Base-by-base conservation (phyloP, 2,329 filamentous ascomycete species). In the Fragosphaeria purpurea region DNA sequence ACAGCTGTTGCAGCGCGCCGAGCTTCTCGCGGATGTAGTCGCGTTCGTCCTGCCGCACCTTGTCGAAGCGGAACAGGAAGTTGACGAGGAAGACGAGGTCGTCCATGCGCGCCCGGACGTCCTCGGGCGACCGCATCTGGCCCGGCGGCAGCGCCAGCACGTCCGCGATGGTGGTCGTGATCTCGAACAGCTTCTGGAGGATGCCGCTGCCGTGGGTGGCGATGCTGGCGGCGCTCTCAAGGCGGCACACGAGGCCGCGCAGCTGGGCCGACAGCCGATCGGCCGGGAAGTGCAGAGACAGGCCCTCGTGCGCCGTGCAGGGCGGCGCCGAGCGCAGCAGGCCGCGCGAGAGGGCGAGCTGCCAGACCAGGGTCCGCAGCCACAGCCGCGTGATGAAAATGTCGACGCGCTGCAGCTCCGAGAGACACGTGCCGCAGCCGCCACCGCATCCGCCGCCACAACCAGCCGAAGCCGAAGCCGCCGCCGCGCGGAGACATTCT, bases 181-280 rank as follows among this genome's bases (percentile, higher is more conserved):
- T 77, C 57, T 81, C 77, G 50, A 81, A 78, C 5, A 81, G 65
- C 59, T 81, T 81, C 53, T 77, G 72, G 48, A 79, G 65, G 50
- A 81, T 76, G 30, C 74, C 74, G 39, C 69, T 74, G 7, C 77
- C 77, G 56, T 81, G 76, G 5, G 76, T 72, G 33, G 71, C 71
- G 52, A 80, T 72, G 48, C 71, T 72, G 39, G 64, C 61, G 13
- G 65, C 61, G 51, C 61, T 68, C 5, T 62, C 59, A 1, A 70
- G 56, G 3, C 62, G 62, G 43, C 58, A 58, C 12, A 70, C 65
- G 11, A 71, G 62, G 39, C 55, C 62, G 40, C 68, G 66, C 4
- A 71, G 61, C 57, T 71, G 65, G 4, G 60, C 57, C 8, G 67
- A 69, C 11, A 71, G 60, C 6, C 67, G 62, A 13, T 63, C 61